Evolutionary conservation across 2,329 filamentous ascomycete genomes (phyloP).

Genomic region (Neopestalotiopsis sp.): DNA sequence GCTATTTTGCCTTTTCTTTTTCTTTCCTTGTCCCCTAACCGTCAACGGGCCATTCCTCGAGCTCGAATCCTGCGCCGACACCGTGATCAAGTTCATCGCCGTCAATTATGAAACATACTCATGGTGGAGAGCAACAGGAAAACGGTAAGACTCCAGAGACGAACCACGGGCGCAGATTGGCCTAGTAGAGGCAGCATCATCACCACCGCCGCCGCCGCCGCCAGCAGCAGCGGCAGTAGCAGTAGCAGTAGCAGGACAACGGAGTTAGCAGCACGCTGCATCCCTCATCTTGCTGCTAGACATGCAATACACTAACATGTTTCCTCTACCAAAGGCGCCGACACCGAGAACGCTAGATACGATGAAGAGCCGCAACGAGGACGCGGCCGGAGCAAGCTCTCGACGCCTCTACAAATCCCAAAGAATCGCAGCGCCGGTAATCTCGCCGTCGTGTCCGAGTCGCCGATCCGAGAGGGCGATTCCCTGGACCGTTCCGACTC

Average conservation of each 20-base stretch:
- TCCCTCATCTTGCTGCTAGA: neutral
- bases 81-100: conserved; percentile 14
- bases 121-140: conserved; percentile 45
- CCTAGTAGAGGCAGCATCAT: neutral
- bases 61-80: conserved; percentile 5
- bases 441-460: conserved; percentile 52
- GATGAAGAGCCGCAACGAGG: conserved; percentile 42
- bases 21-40: neutral
- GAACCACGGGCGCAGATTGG: neutral
- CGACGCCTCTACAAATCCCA: conserved; percentile 56
- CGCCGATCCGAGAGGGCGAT: conserved; percentile 9
- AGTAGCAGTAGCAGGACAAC: neutral
- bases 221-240: neutral
- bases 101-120: conserved; percentile 51
- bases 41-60: neutral
- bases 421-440: conserved; percentile 72
- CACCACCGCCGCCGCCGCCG: neutral
- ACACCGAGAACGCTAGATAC: conserved; percentile 40
- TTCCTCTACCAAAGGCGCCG: conserved; percentile 41
- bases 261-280: neutral
- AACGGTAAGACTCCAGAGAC: conserved; percentile 42
- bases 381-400: conserved; percentile 45
- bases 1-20: neutral
- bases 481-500: conserved; percentile 57
- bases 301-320: conserved; percentile 16